phyloP scores from a whole-genome alignment of 1,139 yeast genomes.

The Protomyces gravidus region DNA sequence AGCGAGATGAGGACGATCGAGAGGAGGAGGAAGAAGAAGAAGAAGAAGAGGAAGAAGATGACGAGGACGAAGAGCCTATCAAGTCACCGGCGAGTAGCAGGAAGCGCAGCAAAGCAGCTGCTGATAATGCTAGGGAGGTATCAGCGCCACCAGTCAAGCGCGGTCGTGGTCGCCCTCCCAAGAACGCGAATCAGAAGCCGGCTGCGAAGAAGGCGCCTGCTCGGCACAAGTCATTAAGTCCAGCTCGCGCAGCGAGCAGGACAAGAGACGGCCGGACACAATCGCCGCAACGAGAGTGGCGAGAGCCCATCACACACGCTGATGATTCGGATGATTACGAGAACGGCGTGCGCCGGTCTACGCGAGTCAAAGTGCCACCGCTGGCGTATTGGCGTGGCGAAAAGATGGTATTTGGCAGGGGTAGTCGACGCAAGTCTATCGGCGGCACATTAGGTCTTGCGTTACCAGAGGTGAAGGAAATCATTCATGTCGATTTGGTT shows the following conservation, averaged over 20 bases:
- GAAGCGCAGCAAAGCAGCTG: conserved; percentile 1
- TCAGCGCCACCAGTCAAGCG: background rate
- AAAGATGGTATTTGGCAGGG: conserved; percentile 56
- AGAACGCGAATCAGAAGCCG: background rate
- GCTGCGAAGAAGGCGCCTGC: conserved; percentile 5
- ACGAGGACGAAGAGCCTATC: conserved; percentile 5
- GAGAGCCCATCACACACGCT: conserved; percentile 28
- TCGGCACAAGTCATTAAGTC: conserved; percentile 18
- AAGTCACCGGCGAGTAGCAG: conserved; percentile 10
- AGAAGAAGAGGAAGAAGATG: background rate
- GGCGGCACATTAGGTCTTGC: conserved; percentile 32
- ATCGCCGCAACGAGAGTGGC: conserved; percentile 9
- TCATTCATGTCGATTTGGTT: conserved; percentile 35
- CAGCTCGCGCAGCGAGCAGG: conserved; percentile 2
- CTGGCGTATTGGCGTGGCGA: conserved; percentile 85
- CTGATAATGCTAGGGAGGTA: conserved; percentile 1
- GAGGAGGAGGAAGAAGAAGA: background rate
- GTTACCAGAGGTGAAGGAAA: conserved; percentile 37
- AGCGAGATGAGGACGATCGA: conserved; percentile 4
- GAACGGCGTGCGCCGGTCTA: conserved; percentile 49
- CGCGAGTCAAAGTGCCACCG: conserved; percentile 64
- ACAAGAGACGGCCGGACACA: background rate
- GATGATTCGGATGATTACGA: conserved; percentile 13
- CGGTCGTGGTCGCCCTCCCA: background rate
- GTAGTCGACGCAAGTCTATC: conserved; percentile 39